phyloP scores from a whole-genome alignment of 2,329 filamentous ascomycete species.

The Fusarium ambrosium region DNA sequence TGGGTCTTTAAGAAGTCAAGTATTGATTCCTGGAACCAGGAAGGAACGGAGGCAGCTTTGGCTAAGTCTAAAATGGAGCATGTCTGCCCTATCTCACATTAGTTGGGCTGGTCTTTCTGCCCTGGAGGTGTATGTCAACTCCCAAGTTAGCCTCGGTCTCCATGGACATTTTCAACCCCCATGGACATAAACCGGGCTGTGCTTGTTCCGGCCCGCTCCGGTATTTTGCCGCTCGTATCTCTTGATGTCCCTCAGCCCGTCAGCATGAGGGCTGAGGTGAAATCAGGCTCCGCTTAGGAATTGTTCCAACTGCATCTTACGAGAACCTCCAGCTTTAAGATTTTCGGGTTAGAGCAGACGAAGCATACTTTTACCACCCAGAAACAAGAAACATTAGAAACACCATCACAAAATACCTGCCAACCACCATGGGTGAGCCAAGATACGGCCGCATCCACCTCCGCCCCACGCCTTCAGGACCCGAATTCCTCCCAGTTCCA shows the following conservation, averaged over 20 bases:
- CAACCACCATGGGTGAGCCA: background rate
- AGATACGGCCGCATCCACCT: conserved; percentile 3
- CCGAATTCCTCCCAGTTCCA: background rate
- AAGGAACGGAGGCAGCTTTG: background rate
- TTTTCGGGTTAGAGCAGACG: background rate
- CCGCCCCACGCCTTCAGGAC: background rate
- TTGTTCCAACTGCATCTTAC: background rate
- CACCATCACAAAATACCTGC: background rate
- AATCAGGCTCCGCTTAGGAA: background rate
- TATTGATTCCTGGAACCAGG: background rate
- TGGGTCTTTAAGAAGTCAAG: background rate
- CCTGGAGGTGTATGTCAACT: background rate
- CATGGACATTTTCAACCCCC: background rate
- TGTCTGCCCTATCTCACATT: background rate
- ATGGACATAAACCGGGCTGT: background rate
- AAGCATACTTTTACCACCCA: background rate
- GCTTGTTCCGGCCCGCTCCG: background rate
- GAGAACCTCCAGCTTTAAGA: background rate
- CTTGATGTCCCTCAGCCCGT: background rate
- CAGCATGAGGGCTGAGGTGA: background rate
- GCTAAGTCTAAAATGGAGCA: background rate
- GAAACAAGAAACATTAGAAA: background rate
- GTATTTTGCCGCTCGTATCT: background rate
- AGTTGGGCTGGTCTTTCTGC: background rate
- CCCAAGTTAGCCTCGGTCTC: background rate